A percentile compares a stretch with the other conserved stretches of the same genome.
phyloP scores from a whole-genome alignment of 441 rosid genomes.

The Omphalea diandra region DNA sequence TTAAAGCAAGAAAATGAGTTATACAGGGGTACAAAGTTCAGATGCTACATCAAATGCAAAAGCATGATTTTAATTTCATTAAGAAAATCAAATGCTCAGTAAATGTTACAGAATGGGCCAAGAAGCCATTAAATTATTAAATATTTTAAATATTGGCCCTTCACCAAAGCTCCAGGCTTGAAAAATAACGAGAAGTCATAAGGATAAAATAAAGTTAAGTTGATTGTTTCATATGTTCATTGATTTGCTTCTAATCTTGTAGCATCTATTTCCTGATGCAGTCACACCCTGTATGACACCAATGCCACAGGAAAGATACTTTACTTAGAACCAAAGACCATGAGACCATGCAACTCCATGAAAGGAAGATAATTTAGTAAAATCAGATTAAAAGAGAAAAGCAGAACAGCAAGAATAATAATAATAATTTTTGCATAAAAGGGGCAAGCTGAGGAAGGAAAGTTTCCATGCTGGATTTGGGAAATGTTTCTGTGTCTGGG shows the following conservation, averaged over 20 bases:
- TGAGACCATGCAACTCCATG: background rate
- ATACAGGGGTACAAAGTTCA: slow-evolving; percentile 1
- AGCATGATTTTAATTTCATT: background rate
- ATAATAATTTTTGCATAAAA: background rate
- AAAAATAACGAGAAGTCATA: background rate
- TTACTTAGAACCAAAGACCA: background rate
- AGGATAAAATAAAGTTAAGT: background rate
- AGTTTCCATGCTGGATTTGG: background rate
- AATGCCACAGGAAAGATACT: background rate
- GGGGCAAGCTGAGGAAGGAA: background rate
- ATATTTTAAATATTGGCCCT: background rate
- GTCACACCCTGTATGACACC: background rate
- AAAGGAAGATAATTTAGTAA: background rate
- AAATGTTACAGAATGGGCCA: background rate
- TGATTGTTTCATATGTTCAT: background rate
- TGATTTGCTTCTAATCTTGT: background rate
- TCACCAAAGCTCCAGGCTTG: background rate
- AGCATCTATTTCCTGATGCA: background rate
- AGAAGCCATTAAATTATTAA: background rate
- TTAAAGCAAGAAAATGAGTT: background rate
- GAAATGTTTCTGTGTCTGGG: background rate
- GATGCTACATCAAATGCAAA: background rate
- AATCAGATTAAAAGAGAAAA: background rate
- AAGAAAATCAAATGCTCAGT: background rate
- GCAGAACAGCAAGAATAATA: background rate